These are phyloP conservation scores for Claviceps spartinae DNA, from an alignment of 2,329 filamentous ascomycete species.

Conservation along the genomic window DNA sequence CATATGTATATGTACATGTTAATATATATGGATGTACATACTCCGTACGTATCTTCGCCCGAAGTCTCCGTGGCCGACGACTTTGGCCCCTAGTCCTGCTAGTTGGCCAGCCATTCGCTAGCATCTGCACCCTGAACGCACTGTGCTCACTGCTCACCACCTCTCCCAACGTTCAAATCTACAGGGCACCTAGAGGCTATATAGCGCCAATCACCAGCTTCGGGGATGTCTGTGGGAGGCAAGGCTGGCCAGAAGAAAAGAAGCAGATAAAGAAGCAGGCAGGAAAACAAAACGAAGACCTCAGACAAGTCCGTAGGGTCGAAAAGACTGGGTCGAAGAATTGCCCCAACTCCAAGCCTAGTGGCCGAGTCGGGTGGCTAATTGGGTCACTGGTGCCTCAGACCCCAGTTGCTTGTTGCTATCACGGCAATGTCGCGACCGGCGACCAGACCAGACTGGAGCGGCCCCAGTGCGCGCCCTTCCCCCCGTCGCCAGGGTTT, in stretches of 20 bases:
- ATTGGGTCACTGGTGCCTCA: neutral
- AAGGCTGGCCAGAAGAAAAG: too few relatives aligned
- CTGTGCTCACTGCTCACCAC: neutral
- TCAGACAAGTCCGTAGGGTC: neutral
- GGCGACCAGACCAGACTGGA: neutral
- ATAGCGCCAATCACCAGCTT: neutral
- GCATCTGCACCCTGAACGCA: neutral
- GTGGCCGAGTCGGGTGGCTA: neutral
- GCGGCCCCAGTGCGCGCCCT: neutral
- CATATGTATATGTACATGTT: too few relatives aligned
- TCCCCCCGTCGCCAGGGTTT: neutral
- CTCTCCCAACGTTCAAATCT: neutral
- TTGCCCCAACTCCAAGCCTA: neutral
- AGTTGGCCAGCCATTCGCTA: neutral
- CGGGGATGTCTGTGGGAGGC: neutral
- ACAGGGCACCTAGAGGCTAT: neutral
- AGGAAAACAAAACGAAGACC: neutral
- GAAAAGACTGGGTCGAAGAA: neutral
- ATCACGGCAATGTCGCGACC: neutral
- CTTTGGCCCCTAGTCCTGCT: neutral
- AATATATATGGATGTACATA: too few relatives aligned
- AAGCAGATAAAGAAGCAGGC: too few relatives aligned
- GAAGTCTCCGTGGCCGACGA: neutral
- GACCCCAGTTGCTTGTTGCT: neutral
- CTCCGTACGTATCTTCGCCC: neutral